Base-by-base conservation (phyloP, 129 eudicot species). In the Flaveria linearis region DNA sequence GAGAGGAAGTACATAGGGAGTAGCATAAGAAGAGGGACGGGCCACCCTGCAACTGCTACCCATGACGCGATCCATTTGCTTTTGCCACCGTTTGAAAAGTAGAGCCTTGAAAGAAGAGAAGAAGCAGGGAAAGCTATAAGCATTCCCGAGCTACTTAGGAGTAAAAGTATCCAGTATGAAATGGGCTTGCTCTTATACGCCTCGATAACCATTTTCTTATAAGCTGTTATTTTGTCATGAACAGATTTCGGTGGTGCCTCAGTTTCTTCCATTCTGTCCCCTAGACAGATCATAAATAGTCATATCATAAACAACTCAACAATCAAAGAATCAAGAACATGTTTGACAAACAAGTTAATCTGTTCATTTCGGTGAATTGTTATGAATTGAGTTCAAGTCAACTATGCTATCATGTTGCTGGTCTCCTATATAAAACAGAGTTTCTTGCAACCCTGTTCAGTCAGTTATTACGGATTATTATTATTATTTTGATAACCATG, bases 41-140 rank as follows among this genome's bases (percentile, higher is more conserved):
- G 97, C 98, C 98, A 94, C 36, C 97, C 98, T 1, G 92, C 98
- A 25, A 87, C 98, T 0, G 93, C 84, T 11, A 86, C 92, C 97
- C 97, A 94, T 14, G 97, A 91, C 36, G 80, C 89, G 75, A 94
- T 87, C 98, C 98, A 94, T 84, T 94, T 94, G 82, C 98, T 94
- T 17, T 80, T 75, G 5, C 98, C 98, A 13, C 98, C 97, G 36
- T 94, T 82, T 11, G 93, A 74, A 76, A 74, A 94, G 72, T 94
- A 94, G 67, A 94, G 78, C 25, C 98, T 90, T 36, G 98, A 91
- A n/a, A 94, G 86, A 64, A 91, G 92, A 36, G 93, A 87, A 1
- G 98, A 94, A 78, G 98, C 97, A 23, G 98, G 98, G 82, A 94
- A 94, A 36, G 98, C 96, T 13, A 89, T 82, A 20, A 91, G 91